Evolutionary conservation across 2,329 filamentous ascomycete species (phyloP), one percentile per base, ranked within the genome.

Genomic region (Plenodomus tracheiphilus): DNA sequence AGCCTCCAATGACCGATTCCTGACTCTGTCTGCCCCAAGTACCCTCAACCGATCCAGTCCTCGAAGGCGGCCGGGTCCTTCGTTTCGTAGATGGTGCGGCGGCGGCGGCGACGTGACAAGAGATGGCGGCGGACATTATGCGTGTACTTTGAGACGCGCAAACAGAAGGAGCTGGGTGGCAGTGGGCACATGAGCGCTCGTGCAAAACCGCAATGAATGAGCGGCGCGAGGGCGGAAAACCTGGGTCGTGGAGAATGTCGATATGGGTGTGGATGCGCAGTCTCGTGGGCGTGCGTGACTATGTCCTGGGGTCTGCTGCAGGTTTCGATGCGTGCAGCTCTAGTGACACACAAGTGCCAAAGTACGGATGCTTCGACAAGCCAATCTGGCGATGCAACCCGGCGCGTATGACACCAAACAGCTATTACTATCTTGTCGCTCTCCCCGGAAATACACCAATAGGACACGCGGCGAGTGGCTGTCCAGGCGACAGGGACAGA

Each of bases 141-240:
- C 60, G 67, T 59, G 63, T 62, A 61, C 60, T 49, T 57, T 37
- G 61, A 63, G 62, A 64, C 59, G 66, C 68, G 68, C 68, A 62
- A 69, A 63, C 64, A 60, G 62, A 63, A 59, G 55, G 54, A 67
- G 61, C 58, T 60, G 44, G 61, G 64, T 62, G 62, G 59, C 66
- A 63, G 65, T 57, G 59, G 61, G 68, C 69, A 71, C 68, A 71
- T 72, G 63, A 66, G 68, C 60, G 64, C 62, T 56, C 53, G 54
- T 59, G 59, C 53, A 54, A 51, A 54, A 64, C 61, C 65, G 68
- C 64, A 57, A 44, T 51, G 49, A 39, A 44, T 36, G 53, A 48
- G 58, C 59, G 58, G 56, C 51, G 37, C 46, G 46, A 35, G 46
- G 35, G 38, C 30, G 49, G 9, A 18, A 20, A 17, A 28, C 22